Evolutionary conservation across 176 grass and related monocot genomes (phyloP), one percentile per base, ranked within the genome.

Genomic region (Zoysia japonica): DNA sequence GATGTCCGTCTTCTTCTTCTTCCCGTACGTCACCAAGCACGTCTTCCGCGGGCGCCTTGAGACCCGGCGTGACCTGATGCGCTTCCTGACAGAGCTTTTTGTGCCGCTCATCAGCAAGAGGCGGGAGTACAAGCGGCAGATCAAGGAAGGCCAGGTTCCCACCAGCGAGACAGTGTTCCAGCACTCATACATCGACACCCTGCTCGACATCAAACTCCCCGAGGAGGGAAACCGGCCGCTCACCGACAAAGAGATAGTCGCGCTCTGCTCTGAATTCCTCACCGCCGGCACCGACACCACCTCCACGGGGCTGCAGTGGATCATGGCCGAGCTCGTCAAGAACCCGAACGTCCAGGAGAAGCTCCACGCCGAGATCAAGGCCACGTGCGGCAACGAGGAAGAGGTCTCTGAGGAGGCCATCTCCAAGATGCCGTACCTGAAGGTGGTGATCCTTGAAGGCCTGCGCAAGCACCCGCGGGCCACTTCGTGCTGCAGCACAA

Each of bases 311-410:
- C 47, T 94, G 37, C 75, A 91, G 71, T 94, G 91, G 91, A 94
- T 94, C 83, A 91, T 91, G 91, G 91, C 91, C 17, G 83, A 93
- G 71, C 91, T 93, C 0, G 88, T 93, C 46, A 91, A 86, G 85
- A 82, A 91, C 79, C 88, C 80, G 47, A 9, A 49, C 36, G 71
- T 84, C 12, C 91, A 93, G 37, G 53, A 74, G 1, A 77, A 75
- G n/a, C 82, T 93, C 9, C 74, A 68, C 42, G 5, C 48, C 38
- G 91, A 88, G 85, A 91, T 93, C 68, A 52, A 36, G 3, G 3
- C 42, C n/a, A 20, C 36, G 1, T 37, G 61, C 10, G 79, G 59
- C 5, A 51, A 5, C 57, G 8, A 55, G 4, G 50, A 2, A 3
- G 84, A 71, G 50, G 70, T 93, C 47, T 17, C 61, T 7, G 87